Base-by-base conservation (phyloP, 2,329 filamentous ascomycete genomes). In the Alternaria postmessia region DNA sequence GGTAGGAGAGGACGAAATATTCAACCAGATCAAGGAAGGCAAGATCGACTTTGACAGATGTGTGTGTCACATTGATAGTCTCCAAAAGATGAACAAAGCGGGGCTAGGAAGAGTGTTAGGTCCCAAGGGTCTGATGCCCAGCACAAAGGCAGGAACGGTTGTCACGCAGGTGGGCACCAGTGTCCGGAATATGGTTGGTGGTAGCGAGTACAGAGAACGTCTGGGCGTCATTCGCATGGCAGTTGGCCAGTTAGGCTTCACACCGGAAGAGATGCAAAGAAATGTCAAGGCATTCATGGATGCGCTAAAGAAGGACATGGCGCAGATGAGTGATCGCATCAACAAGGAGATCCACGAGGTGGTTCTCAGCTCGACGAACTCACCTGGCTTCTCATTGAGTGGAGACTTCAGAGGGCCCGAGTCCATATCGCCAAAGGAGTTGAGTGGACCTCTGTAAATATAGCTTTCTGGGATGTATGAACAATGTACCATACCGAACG, bases 111-210 rank as follows among this genome's bases (percentile, higher is more conserved):
- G 90, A 66, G 86, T 97, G 43, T 84, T 99, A 20, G 95, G 95
- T 73, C 95, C 96, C 46, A 89, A 88, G 79, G 94, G 94, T 3
- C 80, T 99, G 74, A 98, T 99, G 95, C 95, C 95, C 6, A 96
- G 88, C 77, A 82, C 86, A 61, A 97, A 97, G 84, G 88, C 88
- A 63, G 93, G 93, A 66, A 98, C 95, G 0, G 91, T 99, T 57
- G 93, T 96, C 24, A 90, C 87, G 74, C 91, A 96, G 75, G 86
- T 97, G 16, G 86, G 86, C 54, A 79, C 84, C n/a, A 86, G 89
- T 34, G 91, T 99, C 72, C 87, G 87, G 71, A 92, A 94, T 67
- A 88, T 97, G 80, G 88, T 93, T 14, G 93, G 94, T 63, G 92
- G 89, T 54, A 91, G 89, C 54, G 89, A 94, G 69, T 99, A 97